Percentiles rank a stretch among this genome's conserved stretches.
phyloP scores from a whole-genome alignment of 2,329 filamentous ascomycete genomes.

The Alternaria burnsii region DNA sequence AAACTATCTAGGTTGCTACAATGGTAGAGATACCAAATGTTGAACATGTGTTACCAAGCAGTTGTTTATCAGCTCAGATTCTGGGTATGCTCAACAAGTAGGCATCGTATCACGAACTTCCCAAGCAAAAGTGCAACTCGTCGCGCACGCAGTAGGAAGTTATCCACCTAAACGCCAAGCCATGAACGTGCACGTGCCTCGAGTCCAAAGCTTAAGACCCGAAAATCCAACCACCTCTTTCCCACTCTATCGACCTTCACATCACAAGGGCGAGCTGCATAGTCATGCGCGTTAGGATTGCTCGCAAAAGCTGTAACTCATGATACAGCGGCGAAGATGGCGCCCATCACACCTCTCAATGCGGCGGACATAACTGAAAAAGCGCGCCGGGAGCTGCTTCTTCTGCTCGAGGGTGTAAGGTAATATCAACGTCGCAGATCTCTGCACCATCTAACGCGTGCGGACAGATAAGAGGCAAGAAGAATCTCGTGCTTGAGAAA shows the following conservation, averaged over 20 bases:
- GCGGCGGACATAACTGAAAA: constrained; percentile 79
- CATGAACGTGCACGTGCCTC: constrained; percentile 25
- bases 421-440: constrained; percentile 47
- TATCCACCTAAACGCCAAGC: constrained; percentile 17
- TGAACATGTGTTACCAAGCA: not conserved
- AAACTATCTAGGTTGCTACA: not conserved
- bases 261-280: constrained; percentile 13
- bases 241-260: constrained; percentile 13
- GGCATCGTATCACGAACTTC: too few species aligned
- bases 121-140: not conserved
- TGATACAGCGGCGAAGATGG: constrained; percentile 59
- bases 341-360: constrained; percentile 74
- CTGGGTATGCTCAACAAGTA: not conserved
- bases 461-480: constrained; percentile 91
- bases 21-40: not conserved
- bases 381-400: constrained; percentile 86
- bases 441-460: constrained; percentile 44
- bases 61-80: not conserved
- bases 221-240: constrained; percentile 6
- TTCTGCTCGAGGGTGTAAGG: constrained; percentile 94
- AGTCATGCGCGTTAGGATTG: constrained; percentile 15
- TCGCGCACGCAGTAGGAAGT: too few species aligned
- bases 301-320: constrained; percentile 15
- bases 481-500: constrained; percentile 94
- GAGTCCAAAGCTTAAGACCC: constrained; percentile 17